Base-by-base conservation (phyloP, 805 yeast species). In the Candida qinlingensis region DNA sequence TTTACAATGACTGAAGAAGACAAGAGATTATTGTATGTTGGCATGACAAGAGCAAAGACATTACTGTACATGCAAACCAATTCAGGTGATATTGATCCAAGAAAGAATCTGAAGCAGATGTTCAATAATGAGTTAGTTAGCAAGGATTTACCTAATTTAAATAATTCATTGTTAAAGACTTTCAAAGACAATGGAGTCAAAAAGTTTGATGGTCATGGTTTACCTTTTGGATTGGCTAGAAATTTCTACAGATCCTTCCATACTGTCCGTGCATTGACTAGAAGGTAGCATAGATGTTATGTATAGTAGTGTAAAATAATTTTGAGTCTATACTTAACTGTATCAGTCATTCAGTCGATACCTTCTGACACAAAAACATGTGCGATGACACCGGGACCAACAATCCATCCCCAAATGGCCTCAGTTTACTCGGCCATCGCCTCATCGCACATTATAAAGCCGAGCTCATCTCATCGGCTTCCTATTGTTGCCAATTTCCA, bases 21-120 rank as follows among this genome's bases (percentile, higher is more conserved):
- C 12, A 66, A 70, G 12, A 69, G 81, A 42, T 60, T 79, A 10
- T 65, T 78, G 13, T 85, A 83, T 59, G 90, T 85, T 3, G 91
- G 82, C 1, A 66, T 76, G 59, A 84, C 91, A 0, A 70, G 92
- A 51, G 86, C 91, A 0, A 72, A 66, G 43, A 61, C 60, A 27
- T 38, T 70, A 19, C 49, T 73, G 10, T 72, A 71, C 35, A 35
- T 56, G 37, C 34, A 28, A 19, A 40, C 34, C 36, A 41, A 41
- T 19, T 7, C 30, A 10, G 1, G 8, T n/a, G 45, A 47, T 43
- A 30, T 41, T 25, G 41, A 47, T 27, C 35, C 40, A 5, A 37
- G 38, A 26, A 42, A 43, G 9, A 26, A 31, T 11, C 11, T 31
- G 3, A 7, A 25, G 7, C 13, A 4, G 11, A 36, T 29, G 51